Base-by-base conservation (phyloP, 306 rosid genomes). In the Trifolium pratense region DNA sequence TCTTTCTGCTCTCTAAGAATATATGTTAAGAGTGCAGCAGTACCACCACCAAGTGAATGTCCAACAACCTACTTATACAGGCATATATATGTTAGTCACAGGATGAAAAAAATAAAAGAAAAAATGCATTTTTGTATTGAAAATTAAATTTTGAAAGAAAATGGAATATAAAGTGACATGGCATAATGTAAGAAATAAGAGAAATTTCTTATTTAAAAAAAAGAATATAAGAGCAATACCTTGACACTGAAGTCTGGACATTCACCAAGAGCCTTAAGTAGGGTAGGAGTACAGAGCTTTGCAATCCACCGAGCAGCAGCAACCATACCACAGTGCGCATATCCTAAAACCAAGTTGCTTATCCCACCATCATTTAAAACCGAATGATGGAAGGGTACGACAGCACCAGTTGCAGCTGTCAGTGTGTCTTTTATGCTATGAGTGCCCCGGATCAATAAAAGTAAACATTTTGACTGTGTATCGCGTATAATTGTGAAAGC, bases 221-320 rank as follows among this genome's bases (percentile, higher is more conserved):
- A 57, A 66, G 23, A 76, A 51, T 16, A 34, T 52, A 25, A 5
- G 36, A 56, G 34, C 9, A 10, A 23, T 77, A 94, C 98, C 97
- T 89, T 83, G 45, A 94, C 74, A 74, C 81, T 80, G 83, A 85
- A 94, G 79, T 94, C 92, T 11, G 97, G 97, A 82, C 73, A 84
- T 84, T 94, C 92, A 73, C 39, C 74, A 59, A 91, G 90, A 79
- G 90, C 98, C 84, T 86, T 80, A 32, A 84, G 89, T 74, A 94
- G 81, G 82, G 82, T 85, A 75, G 99, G 97, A 79, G 92, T 83
- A 82, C 89, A 87, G 49, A 91, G 92, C 92, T 87, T 94, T 63
- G 98, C 96, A 81, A 89, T 94, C 98, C 98, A 94, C 39, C 97
- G 91, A 70, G 97, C 98, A 59, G 98, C 97, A 78, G 96, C 98